phyloP scores from a whole-genome alignment of 2,329 filamentous ascomycete genomes.

The Phoma herbarum region DNA sequence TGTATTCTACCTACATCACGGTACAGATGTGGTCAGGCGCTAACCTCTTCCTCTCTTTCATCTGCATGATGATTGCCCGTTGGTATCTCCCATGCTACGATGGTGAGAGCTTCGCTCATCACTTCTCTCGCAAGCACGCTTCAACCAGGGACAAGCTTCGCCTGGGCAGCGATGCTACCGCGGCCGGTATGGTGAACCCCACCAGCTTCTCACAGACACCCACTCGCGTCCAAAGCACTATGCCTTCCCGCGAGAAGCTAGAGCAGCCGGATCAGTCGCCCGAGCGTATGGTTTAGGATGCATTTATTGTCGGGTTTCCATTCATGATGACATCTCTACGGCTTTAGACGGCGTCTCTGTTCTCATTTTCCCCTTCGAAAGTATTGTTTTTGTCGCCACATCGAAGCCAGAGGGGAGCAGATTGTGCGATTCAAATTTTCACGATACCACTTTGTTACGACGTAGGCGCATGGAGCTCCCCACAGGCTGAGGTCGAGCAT shows the following conservation, averaged over 20 bases:
- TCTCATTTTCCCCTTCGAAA: background rate
- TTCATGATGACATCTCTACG: background rate
- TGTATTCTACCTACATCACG: constrained; percentile 54
- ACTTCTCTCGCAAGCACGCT: constrained; percentile 11
- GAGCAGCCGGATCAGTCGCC: constrained; percentile 26
- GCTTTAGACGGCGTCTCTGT: background rate
- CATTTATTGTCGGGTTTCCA: too few species aligned
- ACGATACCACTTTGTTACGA: constrained; percentile 13
- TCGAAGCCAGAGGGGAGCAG: constrained; percentile 1
- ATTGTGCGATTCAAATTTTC: constrained; percentile 14
- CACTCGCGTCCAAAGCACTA: constrained; percentile 12
- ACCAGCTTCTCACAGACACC: constrained; percentile 15
- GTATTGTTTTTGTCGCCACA: background rate
- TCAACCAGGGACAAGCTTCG: constrained; percentile 21
- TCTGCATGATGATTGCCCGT: constrained; percentile 52
- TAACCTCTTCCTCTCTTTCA: constrained; percentile 53
- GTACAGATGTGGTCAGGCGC: constrained; percentile 59
- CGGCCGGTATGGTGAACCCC: constrained; percentile 6
- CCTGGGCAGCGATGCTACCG: constrained; percentile 15
- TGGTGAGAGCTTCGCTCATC: constrained; percentile 32
- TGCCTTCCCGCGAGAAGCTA: constrained; percentile 23
- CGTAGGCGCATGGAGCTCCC: constrained; percentile 47
- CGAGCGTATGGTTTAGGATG: constrained; percentile 26
- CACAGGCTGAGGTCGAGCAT: constrained; percentile 38
- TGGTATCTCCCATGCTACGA: constrained; percentile 45